Percentiles rank a stretch among this genome's conserved stretches.
phyloP scores from a whole-genome alignment of 148 eudicot genomes.

The Amaranthus cruentus region DNA sequence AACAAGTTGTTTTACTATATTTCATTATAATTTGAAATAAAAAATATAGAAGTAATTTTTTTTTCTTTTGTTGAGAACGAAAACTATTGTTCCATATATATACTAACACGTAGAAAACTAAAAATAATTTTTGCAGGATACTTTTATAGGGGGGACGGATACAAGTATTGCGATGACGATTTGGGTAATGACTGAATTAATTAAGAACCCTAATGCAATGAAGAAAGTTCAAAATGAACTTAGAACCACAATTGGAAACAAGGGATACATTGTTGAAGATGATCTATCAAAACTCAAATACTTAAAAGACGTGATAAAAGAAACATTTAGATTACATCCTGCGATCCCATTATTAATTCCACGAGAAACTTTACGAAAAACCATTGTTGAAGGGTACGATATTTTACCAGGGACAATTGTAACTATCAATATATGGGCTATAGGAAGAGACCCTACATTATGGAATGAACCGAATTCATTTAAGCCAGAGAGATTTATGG shows the following conservation, averaged over 20 bases:
- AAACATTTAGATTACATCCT: not conserved
- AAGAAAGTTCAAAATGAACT: not conserved
- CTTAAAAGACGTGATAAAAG: not conserved
- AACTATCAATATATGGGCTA: not conserved
- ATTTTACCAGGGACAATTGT: not conserved
- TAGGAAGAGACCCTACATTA: not conserved
- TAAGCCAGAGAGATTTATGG: not conserved
- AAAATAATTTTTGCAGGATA: not conserved
- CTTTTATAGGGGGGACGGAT: not conserved
- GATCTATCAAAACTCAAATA: not conserved
- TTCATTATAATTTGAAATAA: too few species aligned
- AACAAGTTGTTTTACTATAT: too few species aligned
- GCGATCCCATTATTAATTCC: not conserved
- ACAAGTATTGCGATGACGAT: not conserved
- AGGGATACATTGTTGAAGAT: not conserved
- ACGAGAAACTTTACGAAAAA: not conserved
- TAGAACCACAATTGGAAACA: not conserved
- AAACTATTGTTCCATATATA: not conserved
- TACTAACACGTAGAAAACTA: not conserved
- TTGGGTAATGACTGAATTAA: not conserved
- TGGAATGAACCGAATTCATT: not conserved
- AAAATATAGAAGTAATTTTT: too few species aligned
- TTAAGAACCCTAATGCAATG: not conserved
- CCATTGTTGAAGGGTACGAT: not conserved
- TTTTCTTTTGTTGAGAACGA: too few species aligned